Percentiles rank a stretch among this genome's conserved stretches.
phyloP scores from a whole-genome alignment of 805 yeast genomes.

The Hanseniaspora mollemarum region DNA sequence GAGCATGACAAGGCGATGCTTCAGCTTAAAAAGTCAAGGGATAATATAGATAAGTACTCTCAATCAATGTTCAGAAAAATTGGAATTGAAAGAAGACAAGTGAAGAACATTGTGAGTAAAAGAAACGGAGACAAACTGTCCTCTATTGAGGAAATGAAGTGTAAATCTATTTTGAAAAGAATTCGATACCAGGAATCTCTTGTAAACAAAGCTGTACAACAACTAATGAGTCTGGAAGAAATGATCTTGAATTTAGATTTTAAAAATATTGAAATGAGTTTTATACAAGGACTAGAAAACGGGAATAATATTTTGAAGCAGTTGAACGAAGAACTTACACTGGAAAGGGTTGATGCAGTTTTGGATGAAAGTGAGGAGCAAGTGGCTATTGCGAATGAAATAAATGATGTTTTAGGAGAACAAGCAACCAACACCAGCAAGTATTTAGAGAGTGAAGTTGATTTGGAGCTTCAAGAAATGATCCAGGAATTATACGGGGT shows the following conservation, averaged over 20 bases:
- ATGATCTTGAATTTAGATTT: slow-evolving; percentile 75
- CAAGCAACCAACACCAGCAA: slow-evolving; percentile 53
- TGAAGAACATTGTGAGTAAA: slow-evolving; percentile 25
- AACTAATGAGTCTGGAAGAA: slow-evolving; percentile 66
- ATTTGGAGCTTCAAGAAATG: slow-evolving; percentile 22
- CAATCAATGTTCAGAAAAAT: slow-evolving; percentile 45
- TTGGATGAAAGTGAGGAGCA: slow-evolving; percentile 82
- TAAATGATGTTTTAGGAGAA: slow-evolving; percentile 41
- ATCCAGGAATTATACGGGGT: neutral
- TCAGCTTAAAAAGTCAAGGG: slow-evolving; percentile 80
- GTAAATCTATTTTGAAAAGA: slow-evolving; percentile 63
- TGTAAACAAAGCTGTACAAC: slow-evolving; percentile 61
- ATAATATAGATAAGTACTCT: slow-evolving; percentile 60
- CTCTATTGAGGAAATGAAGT: slow-evolving; percentile 38
- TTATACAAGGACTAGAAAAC: slow-evolving; percentile 62
- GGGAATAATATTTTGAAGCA: slow-evolving; percentile 69
- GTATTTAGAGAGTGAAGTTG: slow-evolving; percentile 44
- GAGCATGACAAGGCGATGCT: slow-evolving; percentile 76
- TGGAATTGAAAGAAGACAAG: slow-evolving; percentile 41
- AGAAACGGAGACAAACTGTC: slow-evolving; percentile 15
- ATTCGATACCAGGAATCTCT: slow-evolving; percentile 71
- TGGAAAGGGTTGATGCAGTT: slow-evolving; percentile 67
- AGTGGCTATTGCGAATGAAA: slow-evolving; percentile 62
- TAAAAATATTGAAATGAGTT: slow-evolving; percentile 78
- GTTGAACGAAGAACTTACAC: slow-evolving; percentile 64